Percentiles rank a stretch among this genome's conserved stretches.
These are phyloP conservation scores for Acidomyces sp. DNA, from an alignment of 495 filamentous ascomycete species.

Conservation along the genomic window DNA sequence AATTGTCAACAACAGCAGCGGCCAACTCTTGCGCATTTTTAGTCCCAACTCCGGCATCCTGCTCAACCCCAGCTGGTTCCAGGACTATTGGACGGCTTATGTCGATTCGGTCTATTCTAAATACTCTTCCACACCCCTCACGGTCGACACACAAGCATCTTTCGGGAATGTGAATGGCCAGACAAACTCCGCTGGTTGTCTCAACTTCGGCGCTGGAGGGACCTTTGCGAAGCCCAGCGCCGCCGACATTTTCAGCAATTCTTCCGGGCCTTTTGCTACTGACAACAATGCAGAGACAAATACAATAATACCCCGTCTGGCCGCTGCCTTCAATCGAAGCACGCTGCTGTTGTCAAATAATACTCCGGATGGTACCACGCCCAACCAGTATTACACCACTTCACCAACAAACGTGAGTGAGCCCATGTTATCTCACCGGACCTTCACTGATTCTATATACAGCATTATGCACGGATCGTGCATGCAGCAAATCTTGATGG, in stretches of 20 bases:
- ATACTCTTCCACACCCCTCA: slow-evolving; percentile 25
- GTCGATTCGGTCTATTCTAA: slow-evolving; percentile 33
- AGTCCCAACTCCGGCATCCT: slow-evolving; percentile 30
- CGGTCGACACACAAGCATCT: slow-evolving; percentile 31
- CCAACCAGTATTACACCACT: slow-evolving; percentile 14
- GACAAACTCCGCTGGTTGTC: slow-evolving; percentile 21
- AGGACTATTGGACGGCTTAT: slow-evolving; percentile 32
- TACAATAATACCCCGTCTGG: slow-evolving; percentile 38
- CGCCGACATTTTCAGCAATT: slow-evolving; percentile 36
- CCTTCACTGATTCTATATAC: background rate
- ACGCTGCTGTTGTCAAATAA: slow-evolving; percentile 27
- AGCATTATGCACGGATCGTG: slow-evolving; percentile 34
- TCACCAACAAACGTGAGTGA: slow-evolving; percentile 12
- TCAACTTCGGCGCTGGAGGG: slow-evolving; percentile 30
- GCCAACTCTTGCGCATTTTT: slow-evolving; percentile 31
- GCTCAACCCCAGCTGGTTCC: slow-evolving; percentile 26
- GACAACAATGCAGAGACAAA: slow-evolving; percentile 28
- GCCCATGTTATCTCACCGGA: background rate
- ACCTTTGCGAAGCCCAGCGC: slow-evolving; percentile 30
- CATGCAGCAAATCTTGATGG: slow-evolving; percentile 34
- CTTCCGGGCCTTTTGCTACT: slow-evolving; percentile 33
- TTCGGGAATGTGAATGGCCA: slow-evolving; percentile 31
- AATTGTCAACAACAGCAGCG: slow-evolving; percentile 24
- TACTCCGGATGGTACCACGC: slow-evolving; percentile 9
- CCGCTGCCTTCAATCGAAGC: slow-evolving; percentile 35